These are phyloP conservation scores for Adansonia grandidieri DNA, from an alignment of 441 rosid genomes.

Conservation along the genomic window DNA sequence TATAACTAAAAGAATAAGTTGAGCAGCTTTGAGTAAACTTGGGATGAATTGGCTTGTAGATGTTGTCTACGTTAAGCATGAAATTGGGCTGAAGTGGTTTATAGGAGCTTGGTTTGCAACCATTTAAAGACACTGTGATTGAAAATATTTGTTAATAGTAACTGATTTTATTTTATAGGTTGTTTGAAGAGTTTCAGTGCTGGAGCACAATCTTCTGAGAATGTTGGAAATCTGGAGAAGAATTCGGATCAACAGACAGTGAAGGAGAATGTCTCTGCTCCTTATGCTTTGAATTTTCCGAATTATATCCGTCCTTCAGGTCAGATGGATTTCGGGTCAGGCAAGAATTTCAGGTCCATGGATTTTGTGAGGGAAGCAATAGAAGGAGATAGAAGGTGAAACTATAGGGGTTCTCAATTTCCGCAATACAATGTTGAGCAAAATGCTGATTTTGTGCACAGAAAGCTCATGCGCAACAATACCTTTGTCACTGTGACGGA, in stretches of 20 bases:
- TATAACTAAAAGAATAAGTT: neutral
- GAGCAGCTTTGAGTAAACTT: neutral
- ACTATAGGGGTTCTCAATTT: constrained; percentile 24
- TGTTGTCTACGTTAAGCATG: neutral
- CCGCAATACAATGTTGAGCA: constrained; percentile 43
- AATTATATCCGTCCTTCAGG: constrained; percentile 37
- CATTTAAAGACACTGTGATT: neutral
- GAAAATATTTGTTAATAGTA: neutral
- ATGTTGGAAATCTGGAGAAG: constrained; percentile 29
- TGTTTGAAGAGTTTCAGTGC: constrained; percentile 25
- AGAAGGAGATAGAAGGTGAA: constrained; percentile 41
- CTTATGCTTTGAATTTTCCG: constrained; percentile 37
- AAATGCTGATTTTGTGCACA: constrained; percentile 67
- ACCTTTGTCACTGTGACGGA: constrained; percentile 75
- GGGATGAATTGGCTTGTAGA: constrained; percentile 6
- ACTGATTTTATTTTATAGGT: constrained; percentile 27
- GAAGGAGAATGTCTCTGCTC: constrained; percentile 30
- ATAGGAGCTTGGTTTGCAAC: neutral
- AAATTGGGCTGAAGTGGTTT: neutral
- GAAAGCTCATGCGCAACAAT: constrained; percentile 68
- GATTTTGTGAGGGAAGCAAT: constrained; percentile 51
- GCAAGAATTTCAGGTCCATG: constrained; percentile 41
- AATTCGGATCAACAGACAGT: constrained; percentile 25
- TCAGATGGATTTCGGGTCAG: constrained; percentile 32
- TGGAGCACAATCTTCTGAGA: constrained; percentile 21